phyloP scores from a whole-genome alignment of 805 yeast species.

The Cyberlindnera samutprakarnensis region DNA sequence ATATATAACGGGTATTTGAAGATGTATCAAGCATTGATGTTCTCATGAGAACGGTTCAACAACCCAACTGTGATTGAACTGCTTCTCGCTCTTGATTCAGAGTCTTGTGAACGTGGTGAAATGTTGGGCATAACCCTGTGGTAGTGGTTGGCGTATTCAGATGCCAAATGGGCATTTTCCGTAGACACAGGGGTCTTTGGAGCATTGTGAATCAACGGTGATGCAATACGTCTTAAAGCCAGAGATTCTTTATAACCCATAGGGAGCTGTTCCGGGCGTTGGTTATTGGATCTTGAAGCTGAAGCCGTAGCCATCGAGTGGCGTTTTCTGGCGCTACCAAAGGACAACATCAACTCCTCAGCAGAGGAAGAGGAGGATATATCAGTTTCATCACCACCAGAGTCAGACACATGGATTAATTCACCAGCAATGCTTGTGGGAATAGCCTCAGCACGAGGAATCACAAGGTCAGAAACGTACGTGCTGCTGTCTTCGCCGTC shows the following conservation, averaged over 20 bases:
- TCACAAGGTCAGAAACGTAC: no score
- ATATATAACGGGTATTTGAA: not conserved
- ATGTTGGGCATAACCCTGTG: constrained; percentile 3
- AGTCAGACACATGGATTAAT: no score
- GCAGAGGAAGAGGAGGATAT: constrained; percentile 1
- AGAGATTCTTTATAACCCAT: not conserved
- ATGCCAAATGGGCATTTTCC: constrained; percentile 21
- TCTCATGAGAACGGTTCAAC: constrained; percentile 2
- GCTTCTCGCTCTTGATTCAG: constrained; percentile 12
- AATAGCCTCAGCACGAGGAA: no score
- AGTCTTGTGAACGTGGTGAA: not conserved
- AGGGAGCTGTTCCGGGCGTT: not conserved
- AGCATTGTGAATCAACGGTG: constrained; percentile 29
- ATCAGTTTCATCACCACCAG: not conserved
- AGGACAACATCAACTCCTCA: constrained; percentile 6
- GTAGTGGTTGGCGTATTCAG: constrained; percentile 4
- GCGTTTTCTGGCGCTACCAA: constrained; percentile 1
- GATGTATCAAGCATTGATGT: not conserved
- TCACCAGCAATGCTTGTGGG: no score
- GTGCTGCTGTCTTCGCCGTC: constrained; percentile 32
- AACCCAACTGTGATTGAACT: constrained; percentile 22
- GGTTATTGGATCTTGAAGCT: not conserved
- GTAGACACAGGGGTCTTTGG: constrained; percentile 26
- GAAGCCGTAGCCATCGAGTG: constrained; percentile 30
- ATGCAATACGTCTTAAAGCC: constrained; percentile 20